Evolutionary conservation across 2,329 filamentous ascomycete species (phyloP), one percentile per base, ranked within the genome.

Genomic region (Leptographium wingfieldii): DNA sequence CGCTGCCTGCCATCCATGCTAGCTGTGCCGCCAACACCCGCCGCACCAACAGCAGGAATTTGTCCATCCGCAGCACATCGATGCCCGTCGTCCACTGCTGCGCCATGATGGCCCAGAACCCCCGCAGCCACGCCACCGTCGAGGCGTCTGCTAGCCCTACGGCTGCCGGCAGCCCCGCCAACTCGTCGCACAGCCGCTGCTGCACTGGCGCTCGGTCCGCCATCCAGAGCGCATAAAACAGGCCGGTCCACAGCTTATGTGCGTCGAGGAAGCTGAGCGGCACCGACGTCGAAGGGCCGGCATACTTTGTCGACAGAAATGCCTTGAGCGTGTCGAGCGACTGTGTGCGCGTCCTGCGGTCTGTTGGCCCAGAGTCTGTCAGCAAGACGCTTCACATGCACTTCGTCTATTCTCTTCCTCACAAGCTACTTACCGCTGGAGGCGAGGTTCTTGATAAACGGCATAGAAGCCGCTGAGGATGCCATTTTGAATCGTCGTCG

Each of bases 221-320:
- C 85, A 96, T 94, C 87, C 90, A 96, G 68, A 94, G 83, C 69
- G 86, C 87, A 79, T 91, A 96, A 77, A 94, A 96, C 25, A 97
- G 82, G 5, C 91, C 92, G 70, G 95, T 95, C 90, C 91, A 96
- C 65, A 97, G 81, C 76, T 96, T 96, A 62, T 92, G 78, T 56
- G 90, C 77, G 65, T 96, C 91, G 65, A 87, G 72, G 49, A 82
- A 76, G 22, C 82, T 75, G 63, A 96, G 83, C 29, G 61, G 82
- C 29, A 59, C 10, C 11, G 31, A 25, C 59, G 79, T 71, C 59
- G 72, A 77, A 67, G 72, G 71, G 5, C 40, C 55, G 43, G 53
- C 59, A 55, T 65, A 65, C 49, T 81, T 80, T 62, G 82, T 78
- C 63, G 82, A 80, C 70, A 97, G 86, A 77, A 89, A 96, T 56